Conservation (phyloP, 2,329 filamentous ascomycete genomes). For the Colletotrichum spaethianum region DNA sequence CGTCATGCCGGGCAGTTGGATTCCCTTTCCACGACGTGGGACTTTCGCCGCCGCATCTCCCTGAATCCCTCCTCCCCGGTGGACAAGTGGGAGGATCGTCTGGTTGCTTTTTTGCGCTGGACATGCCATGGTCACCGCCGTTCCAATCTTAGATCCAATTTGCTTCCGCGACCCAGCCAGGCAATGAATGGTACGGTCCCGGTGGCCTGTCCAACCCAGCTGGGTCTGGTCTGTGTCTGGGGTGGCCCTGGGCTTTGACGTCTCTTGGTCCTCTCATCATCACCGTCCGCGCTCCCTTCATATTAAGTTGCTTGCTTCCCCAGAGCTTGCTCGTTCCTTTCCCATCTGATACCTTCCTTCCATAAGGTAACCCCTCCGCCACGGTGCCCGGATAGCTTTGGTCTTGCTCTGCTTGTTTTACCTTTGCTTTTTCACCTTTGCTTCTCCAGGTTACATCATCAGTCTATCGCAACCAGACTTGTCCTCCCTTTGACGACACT, state of each 20-base stretch:
- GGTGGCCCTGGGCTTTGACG: conserved; percentile 42
- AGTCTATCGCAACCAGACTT: conserved; percentile 12
- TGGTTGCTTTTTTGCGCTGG: conserved; percentile 43
- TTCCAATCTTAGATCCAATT: conserved; percentile 44
- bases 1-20: conserved; percentile 43
- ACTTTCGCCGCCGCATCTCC: conserved; percentile 42
- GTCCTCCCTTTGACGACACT: conserved; percentile 38
- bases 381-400: conserved; percentile 32
- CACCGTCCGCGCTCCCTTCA: conserved; percentile 40
- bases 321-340: conserved; percentile 30
- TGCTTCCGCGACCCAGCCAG: conserved; percentile 40
- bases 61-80: conserved; percentile 41
- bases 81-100: conserved; percentile 43
- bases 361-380: conserved; percentile 33
- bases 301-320: conserved; percentile 42
- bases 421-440: conserved; percentile 40
- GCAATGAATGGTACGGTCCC: conserved; percentile 38
- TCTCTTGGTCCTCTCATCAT: conserved; percentile 42
- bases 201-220: conserved; percentile 43
- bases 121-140: conserved; percentile 43
- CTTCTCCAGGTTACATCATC: conserved; percentile 40
- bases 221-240: conserved; percentile 41
- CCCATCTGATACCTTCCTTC: conserved; percentile 41
- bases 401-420: conserved; percentile 37
- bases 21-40: conserved; percentile 38